Base-by-base conservation (phyloP, 768 basidiomycete species). In the Myochromella boudieri region DNA sequence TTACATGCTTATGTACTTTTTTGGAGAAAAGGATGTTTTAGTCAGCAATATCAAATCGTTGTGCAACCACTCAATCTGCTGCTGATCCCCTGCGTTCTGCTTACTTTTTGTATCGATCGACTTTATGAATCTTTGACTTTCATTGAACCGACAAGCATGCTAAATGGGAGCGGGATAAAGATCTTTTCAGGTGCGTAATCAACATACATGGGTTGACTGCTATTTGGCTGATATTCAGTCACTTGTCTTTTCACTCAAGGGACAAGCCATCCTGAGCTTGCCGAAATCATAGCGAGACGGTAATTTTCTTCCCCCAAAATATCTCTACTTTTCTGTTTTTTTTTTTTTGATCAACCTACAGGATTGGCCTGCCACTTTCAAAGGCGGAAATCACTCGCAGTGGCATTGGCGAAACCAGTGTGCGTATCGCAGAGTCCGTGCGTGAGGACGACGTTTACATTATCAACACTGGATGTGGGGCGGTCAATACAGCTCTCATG, bases 391-490 rank as follows among this genome's bases (percentile, higher is more conserved):
- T 97, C 46, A 85, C 87, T 44, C 84, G 85, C 58, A 93, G 90
- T 63, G 85, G 90, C 18, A 88, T 93, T 51, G 91, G 94, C 46
- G 95, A 97, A 72, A 91, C 91, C 38, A 81, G 81, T 59, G 91
- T 98, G 42, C 87, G 88, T 55, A 92, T 99, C 64, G 80, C 81
- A 54, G 94, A 97, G 70, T 94, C 91, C 36, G 95, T 99, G 27
- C 90, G 97, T 51, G 95, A 98, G 70, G 91, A 93, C 66, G 97
- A 98, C 65, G 95, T 98, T 40, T 99, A 98, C 71, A 97, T 99
- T 67, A 86, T 99, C 74, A 97, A 94, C 69, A 91, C 92, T 29
- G 88, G 91, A 11, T 85, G 86, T 58, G 84, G 87, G 18, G 74
- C 84, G 46, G 82, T 97, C 58, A 97, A 97, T 63, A 94, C 91